A percentile compares a stretch with the other conserved stretches of the same genome.
Conservation (phyloP, 2,329 filamentous ascomycete species). For the Venturia carpophila region DNA sequence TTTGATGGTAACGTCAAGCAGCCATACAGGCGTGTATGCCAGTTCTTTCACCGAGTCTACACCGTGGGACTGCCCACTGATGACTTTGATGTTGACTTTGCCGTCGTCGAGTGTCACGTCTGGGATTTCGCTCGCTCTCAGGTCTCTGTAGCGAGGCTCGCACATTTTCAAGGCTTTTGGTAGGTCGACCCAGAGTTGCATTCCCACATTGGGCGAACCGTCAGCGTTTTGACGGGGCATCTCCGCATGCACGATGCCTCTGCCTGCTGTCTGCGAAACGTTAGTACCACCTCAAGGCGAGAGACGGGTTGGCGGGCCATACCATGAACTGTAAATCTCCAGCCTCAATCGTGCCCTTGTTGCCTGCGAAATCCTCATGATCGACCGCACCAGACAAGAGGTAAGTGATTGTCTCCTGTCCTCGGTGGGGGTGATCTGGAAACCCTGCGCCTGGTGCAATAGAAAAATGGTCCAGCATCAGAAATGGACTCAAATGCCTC, state of each 20-base stretch:
- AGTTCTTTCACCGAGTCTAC: slow-evolving; percentile 83
- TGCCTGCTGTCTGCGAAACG: slow-evolving; percentile 49
- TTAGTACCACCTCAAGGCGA: neutral
- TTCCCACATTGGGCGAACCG: slow-evolving; percentile 69
- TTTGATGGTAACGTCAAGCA: slow-evolving; percentile 72
- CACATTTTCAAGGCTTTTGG: slow-evolving; percentile 74
- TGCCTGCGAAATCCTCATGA: slow-evolving; percentile 86
- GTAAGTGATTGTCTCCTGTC: slow-evolving; percentile 87
- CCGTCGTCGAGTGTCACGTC: slow-evolving; percentile 61
- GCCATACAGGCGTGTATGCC: slow-evolving; percentile 96
- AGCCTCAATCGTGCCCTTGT: slow-evolving; percentile 71
- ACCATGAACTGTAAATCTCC: slow-evolving; percentile 96
- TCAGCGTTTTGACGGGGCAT: slow-evolving; percentile 79
- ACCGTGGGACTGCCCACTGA: slow-evolving; percentile 75
- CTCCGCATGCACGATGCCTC: slow-evolving; percentile 88
- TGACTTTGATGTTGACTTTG: slow-evolving; percentile 77
- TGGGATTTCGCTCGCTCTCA: slow-evolving; percentile 73
- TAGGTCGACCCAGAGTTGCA: slow-evolving; percentile 94
- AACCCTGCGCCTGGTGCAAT: slow-evolving; percentile 77
- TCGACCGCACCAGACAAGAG: slow-evolving; percentile 78
- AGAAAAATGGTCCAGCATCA: slow-evolving; percentile 90
- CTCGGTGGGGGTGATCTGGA: slow-evolving; percentile 70
- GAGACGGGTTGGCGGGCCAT: neutral
- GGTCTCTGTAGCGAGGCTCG: slow-evolving; percentile 86
- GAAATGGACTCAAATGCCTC: slow-evolving; percentile 75